Evolutionary conservation across 2,329 filamentous ascomycete species (phyloP), one percentile per base, ranked within the genome.

Genomic region (Fusarium avenaceum): DNA sequence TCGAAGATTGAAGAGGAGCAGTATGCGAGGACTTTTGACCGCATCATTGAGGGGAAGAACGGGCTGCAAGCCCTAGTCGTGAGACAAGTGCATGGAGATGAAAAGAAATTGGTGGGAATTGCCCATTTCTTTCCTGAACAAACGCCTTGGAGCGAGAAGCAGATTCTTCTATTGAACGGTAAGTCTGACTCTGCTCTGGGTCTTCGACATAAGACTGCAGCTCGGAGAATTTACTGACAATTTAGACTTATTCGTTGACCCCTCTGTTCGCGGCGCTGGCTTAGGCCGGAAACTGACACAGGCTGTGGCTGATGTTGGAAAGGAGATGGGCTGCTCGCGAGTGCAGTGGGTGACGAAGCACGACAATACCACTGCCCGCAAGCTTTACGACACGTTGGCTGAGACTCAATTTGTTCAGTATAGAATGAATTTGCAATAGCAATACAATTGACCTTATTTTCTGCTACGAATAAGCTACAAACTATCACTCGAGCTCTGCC

Each of bases 41-140:
- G 66, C 2, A 69, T 69, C 2, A 30, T 70, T 1, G 35, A 63
- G 4, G 42, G 63, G 11, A 48, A 63, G 20, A 62, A 70, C 32
- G 45, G 49, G 0, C 6, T 70, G 1, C 57, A 50, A 9, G 66
- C 62, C 2, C n/a, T 69, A 9, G 57, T 69, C 0, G 45, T 70
- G 1, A 50, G 52, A n/a, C 43, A 30, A 1, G 10, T 47, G 0
- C 11, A 1, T 1, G 61, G 43, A 2, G 42, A 44, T 0, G 42
- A 56, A 4, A 46, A 35, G 7, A 46, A 28, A 0, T 3, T 67
- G 4, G 66, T 69, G 1, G 66, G 66, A 7, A 20, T 70, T 2
- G 61, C 66, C 1, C 66, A 69, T 24, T 69, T 69, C 62, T 69
- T 69, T 15, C 62, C 66, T 8, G 57, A 69, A 20, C 65, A 69